These are phyloP conservation scores for Pistacia integerrima DNA, from an alignment of 345 rosid species.

Conservation along the genomic window DNA sequence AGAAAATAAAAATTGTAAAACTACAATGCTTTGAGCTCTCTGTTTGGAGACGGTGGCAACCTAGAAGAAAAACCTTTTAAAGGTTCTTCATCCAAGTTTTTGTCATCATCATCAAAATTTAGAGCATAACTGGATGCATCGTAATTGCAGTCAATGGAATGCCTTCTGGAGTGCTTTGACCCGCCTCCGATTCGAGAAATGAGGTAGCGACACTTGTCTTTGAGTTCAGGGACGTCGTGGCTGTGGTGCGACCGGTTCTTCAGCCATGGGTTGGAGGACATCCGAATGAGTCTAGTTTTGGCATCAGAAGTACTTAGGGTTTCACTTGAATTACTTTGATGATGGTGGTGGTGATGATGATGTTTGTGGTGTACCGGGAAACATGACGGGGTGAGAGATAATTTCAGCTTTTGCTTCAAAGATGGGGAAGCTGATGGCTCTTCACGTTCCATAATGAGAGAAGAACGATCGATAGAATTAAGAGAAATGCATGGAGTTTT, in stretches of 20 bases:
- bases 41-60: slow-evolving; percentile 34
- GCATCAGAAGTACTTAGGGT: neutral
- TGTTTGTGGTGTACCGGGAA: slow-evolving; percentile 18
- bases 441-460: neutral
- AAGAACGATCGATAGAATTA: too few species aligned
- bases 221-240: slow-evolving; percentile 16
- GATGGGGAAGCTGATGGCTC: slow-evolving; percentile 18
- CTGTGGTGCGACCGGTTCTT: neutral
- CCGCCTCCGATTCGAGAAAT: slow-evolving; percentile 27
- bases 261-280: slow-evolving; percentile 11
- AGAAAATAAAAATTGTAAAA: too few species aligned
- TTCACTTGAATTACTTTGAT: too few species aligned
- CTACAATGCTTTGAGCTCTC: slow-evolving; percentile 5
- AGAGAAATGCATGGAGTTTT: neutral
- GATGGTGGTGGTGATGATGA: neutral
- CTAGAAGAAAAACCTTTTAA: slow-evolving; percentile 32
- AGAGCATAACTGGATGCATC: slow-evolving; percentile 48
- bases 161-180: slow-evolving; percentile 25
- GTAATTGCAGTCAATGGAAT: slow-evolving; percentile 33
- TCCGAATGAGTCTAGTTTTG: slow-evolving; percentile 21
- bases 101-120: slow-evolving; percentile 34
- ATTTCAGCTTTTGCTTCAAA: slow-evolving; percentile 33
- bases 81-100: neutral
- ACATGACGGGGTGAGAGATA: slow-evolving; percentile 28
- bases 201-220: slow-evolving; percentile 27